Evolutionary conservation across 2,329 filamentous ascomycete genomes (phyloP).

Genomic region (Mollisia scopiformis): DNA sequence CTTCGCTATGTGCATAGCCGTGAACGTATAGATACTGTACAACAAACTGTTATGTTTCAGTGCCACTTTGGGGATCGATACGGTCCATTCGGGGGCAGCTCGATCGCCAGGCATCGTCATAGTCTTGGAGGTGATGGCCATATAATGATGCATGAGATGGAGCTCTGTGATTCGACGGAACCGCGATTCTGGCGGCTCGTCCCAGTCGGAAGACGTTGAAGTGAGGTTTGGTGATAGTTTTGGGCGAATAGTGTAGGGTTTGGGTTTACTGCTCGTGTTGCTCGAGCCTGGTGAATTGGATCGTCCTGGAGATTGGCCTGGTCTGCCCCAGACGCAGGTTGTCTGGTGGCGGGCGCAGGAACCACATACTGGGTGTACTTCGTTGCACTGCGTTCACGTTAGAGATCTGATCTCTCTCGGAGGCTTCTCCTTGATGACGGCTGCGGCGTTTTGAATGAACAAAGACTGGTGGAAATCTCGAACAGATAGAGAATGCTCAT

Average conservation of each 20-base stretch:
- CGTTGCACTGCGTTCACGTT: slow-evolving; percentile 25
- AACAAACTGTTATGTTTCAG: slow-evolving; percentile 24
- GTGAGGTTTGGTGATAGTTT: not conserved
- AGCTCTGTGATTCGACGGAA: slow-evolving; percentile 26
- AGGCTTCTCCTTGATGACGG: not conserved
- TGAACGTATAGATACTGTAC: slow-evolving; percentile 24
- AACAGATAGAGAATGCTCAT: not conserved
- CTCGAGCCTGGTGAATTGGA: slow-evolving; percentile 3
- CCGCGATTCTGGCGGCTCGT: slow-evolving; percentile 18
- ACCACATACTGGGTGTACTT: slow-evolving; percentile 26
- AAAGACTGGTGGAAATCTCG: not conserved
- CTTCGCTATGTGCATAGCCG: slow-evolving; percentile 25
- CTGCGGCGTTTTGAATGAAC: not conserved
- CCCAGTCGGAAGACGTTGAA: not conserved
- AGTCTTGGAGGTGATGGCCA: slow-evolving; percentile 18
- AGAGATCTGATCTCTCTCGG: not conserved
- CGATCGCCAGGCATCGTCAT: slow-evolving; percentile 9
- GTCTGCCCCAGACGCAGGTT: slow-evolving; percentile 22
- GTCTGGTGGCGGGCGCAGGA: slow-evolving; percentile 24
- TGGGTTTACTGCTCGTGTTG: not conserved
- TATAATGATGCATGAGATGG: slow-evolving; percentile 27
- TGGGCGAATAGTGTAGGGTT: slow-evolving; percentile 8
- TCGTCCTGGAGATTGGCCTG: not conserved
- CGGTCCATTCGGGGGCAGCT: slow-evolving; percentile 6
- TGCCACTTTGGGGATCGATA: slow-evolving; percentile 19